Base-by-base conservation (phyloP, 2,329 filamentous ascomycete genomes). In the Penicillium frequentans region DNA sequence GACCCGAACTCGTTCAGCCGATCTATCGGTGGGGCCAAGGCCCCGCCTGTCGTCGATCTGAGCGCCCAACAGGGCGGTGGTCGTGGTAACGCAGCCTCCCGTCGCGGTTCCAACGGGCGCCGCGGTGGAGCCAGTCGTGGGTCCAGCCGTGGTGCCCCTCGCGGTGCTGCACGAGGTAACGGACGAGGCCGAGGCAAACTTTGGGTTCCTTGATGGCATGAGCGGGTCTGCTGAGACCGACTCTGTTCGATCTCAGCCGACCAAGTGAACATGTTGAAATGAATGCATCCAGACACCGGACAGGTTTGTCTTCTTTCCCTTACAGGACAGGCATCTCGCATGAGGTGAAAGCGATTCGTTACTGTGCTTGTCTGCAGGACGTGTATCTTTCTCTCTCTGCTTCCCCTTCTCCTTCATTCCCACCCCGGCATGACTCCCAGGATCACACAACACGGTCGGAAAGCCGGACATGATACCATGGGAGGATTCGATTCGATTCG, bases 1-100 rank as follows among this genome's bases (percentile, higher is more conserved):
- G 78, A 80, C 52, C 78, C 78, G 1, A 72, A 80, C 62, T 80
- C 78, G 1, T 80, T 80, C 61, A 79, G 75, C 60, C 76, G 78
- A 19, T 73, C 72, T 24, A 67, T 77, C 31, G 71, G 70, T 11
- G 61, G 62, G 19, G 52, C 64, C 26, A 77, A 74, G 56, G 59
- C 59, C 27, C 56, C 65, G 5, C 61, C 65, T 2, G 23, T 27
- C 29, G 64, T 73, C 29, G 73, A 74, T 51, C 57, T 70, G 49
- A 73, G 68, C 57, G 66, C 66, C 3, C 74, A 74, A 48, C 59
- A 70, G 3, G 73, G 68, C 5, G 66, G 69, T 10, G 64, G 68
- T 49, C 75, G 74, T 21, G 73, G 74, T 21, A 67, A 71, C 19
- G 61, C 71, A 16, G 68, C 71, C 45, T 72, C 70, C 43, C 73